Percentiles rank a stretch among this genome's conserved stretches.
phyloP scores from a whole-genome alignment of 192 early-diverging fungal genomes.

The Umbelopsis sp. region DNA sequence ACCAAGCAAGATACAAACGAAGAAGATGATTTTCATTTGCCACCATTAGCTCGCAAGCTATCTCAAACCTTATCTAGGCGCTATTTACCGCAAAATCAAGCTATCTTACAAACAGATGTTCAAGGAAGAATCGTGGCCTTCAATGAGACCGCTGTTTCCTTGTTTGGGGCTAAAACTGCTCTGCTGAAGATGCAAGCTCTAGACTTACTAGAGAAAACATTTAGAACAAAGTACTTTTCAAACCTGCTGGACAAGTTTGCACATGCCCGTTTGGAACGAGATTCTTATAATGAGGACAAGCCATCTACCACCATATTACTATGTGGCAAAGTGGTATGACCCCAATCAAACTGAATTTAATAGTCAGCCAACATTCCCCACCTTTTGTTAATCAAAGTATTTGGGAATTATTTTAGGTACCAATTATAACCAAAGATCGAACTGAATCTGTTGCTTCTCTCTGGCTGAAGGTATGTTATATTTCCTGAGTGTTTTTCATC shows the following conservation, averaged over 20 bases:
- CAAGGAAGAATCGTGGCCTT: constrained; percentile 22
- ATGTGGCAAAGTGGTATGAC: constrained; percentile 55
- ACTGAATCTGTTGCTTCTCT: constrained; percentile 56
- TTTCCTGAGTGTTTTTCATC: too few species aligned
- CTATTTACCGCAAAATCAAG: constrained; percentile 22
- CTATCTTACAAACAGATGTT: constrained; percentile 24
- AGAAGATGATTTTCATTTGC: background rate
- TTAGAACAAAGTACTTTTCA: constrained; percentile 7
- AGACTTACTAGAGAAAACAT: background rate
- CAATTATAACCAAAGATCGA: constrained; percentile 53
- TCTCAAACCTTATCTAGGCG: background rate
- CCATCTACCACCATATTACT: constrained; percentile 43
- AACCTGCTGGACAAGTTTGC: constrained; percentile 17
- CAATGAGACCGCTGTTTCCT: constrained; percentile 20
- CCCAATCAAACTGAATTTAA: too few species aligned
- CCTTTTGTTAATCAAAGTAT: background rate
- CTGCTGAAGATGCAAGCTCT: background rate
- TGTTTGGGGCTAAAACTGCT: background rate
- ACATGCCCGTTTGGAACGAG: constrained; percentile 6
- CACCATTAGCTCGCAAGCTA: background rate
- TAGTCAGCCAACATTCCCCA: background rate
- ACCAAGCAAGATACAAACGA: background rate
- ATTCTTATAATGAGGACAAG: constrained; percentile 25
- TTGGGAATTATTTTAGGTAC: constrained; percentile 34
- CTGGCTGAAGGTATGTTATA: constrained; percentile 48